phyloP scores from a whole-genome alignment of 73 alveolate genomes.

The Blepharisma japonicum region DNA sequence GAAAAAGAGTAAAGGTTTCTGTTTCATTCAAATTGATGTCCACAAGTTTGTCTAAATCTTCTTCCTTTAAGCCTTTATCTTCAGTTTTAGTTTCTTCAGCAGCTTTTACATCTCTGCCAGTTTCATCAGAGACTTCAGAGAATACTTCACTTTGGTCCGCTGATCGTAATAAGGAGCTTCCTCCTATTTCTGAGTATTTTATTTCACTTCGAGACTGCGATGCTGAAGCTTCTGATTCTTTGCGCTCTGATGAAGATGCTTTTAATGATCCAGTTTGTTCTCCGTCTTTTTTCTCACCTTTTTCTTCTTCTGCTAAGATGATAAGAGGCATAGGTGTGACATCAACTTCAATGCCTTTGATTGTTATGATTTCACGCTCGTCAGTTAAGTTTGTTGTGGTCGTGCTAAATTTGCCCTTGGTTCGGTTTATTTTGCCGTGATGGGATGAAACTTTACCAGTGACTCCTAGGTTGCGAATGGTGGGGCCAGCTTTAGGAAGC shows the following conservation, averaged over 20 bases:
- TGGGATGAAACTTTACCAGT: background rate
- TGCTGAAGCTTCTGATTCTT: background rate
- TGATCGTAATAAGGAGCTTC: conserved; percentile 9
- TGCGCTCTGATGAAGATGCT: conserved; percentile 15
- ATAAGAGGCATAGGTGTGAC: conserved; percentile 41
- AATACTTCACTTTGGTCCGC: conserved; percentile 20
- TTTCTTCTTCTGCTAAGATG: conserved; percentile 61
- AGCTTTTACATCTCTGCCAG: conserved; percentile 11
- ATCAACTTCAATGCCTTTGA: conserved; percentile 10
- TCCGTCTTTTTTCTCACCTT: conserved; percentile 53
- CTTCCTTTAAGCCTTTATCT: conserved; percentile 43
- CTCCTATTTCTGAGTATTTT: conserved; percentile 39
- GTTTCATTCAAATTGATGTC: conserved; percentile 75
- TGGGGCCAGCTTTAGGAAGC: no score
- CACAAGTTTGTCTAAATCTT: conserved; percentile 54
- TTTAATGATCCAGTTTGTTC: conserved; percentile 23
- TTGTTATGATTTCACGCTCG: background rate
- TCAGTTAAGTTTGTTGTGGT: conserved; percentile 17
- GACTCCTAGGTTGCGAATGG: no score
- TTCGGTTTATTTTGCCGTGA: background rate
- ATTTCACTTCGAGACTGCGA: background rate
- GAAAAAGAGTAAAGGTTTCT: conserved; percentile 59
- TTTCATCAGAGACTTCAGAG: conserved; percentile 27
- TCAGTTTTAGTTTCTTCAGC: conserved; percentile 17
- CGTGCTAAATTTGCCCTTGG: conserved; percentile 4